Evolutionary conservation across 345 rosid genomes (phyloP).

Genomic region (Hevea brasiliensis): DNA sequence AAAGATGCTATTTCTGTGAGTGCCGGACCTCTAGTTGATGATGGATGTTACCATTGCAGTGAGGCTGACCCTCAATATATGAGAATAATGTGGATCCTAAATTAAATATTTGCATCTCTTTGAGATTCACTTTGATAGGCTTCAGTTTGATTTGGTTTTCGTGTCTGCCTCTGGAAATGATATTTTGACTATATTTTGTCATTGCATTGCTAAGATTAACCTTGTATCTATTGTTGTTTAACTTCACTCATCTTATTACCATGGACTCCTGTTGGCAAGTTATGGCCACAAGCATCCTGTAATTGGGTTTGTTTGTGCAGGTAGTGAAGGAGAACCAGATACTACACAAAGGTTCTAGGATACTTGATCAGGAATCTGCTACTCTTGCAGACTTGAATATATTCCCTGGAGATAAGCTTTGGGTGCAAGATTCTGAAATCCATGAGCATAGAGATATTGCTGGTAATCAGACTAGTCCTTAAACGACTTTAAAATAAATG

Average conservation of each 20-base stretch:
- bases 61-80: neutral
- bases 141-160: neutral
- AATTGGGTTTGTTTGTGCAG: slow-evolving; percentile 39
- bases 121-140: neutral
- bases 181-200: neutral
- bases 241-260: neutral
- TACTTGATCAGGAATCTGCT: slow-evolving; percentile 79
- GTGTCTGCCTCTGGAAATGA: neutral
- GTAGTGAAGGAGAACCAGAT: slow-evolving; percentile 94
- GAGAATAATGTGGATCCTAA: neutral
- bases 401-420: slow-evolving; percentile 91
- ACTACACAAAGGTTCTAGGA: slow-evolving; percentile 77
- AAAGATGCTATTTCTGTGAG: neutral
- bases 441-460: slow-evolving; percentile 97
- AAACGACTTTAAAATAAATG: slow-evolving; percentile 6
- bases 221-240: neutral
- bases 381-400: slow-evolving; percentile 96
- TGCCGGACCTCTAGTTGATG: neutral
- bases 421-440: slow-evolving; percentile 95
- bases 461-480: slow-evolving; percentile 46
- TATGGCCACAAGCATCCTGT: neutral
- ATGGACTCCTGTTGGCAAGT: neutral
- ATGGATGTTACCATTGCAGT: neutral
- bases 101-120: neutral
- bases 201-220: neutral